These are phyloP conservation scores for Periconia sp. DNA, from an alignment of 2,329 filamentous ascomycete species.

Conservation along the genomic window DNA sequence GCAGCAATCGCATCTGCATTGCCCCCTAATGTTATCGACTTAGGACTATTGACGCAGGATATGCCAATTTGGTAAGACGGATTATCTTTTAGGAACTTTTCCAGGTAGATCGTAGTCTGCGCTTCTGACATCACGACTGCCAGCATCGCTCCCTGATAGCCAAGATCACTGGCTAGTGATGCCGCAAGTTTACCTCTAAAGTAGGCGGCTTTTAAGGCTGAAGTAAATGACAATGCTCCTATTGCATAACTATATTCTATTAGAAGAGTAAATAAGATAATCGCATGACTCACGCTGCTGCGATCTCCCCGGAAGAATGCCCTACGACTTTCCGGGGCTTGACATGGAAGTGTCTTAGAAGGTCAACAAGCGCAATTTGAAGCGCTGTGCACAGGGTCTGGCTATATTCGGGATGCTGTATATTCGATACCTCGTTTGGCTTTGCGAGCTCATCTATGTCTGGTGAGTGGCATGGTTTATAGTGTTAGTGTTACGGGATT, in stretches of 20 bases:
- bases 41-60: slow-evolving; percentile 44
- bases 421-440: not conserved
- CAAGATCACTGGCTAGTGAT: not conserved
- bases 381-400: slow-evolving; percentile 19
- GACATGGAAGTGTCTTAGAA: slow-evolving; percentile 14
- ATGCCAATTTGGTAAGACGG: not conserved
- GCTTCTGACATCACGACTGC: slow-evolving; percentile 2
- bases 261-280: no score
- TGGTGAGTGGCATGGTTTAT: no score
- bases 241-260: slow-evolving; percentile 1
- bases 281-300: slow-evolving; percentile 22
- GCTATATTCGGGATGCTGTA: slow-evolving; percentile 12
- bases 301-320: slow-evolving; percentile 32
- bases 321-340: slow-evolving; percentile 22
- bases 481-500: no score
- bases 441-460: slow-evolving; percentile 1
- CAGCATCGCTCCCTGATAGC: slow-evolving; percentile 6
- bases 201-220: slow-evolving; percentile 10
- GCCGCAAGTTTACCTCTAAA: slow-evolving; percentile 1
- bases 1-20: slow-evolving; percentile 44
- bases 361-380: slow-evolving; percentile 26
- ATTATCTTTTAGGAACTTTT: not conserved
- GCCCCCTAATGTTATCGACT: slow-evolving; percentile 52
- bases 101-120: not conserved
- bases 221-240: slow-evolving; percentile 1